Percentiles rank a stretch among this genome's conserved stretches.
Evolutionary conservation across 2,329 filamentous ascomycete genomes (phyloP).

Genomic region (Leptographium procerum): DNA sequence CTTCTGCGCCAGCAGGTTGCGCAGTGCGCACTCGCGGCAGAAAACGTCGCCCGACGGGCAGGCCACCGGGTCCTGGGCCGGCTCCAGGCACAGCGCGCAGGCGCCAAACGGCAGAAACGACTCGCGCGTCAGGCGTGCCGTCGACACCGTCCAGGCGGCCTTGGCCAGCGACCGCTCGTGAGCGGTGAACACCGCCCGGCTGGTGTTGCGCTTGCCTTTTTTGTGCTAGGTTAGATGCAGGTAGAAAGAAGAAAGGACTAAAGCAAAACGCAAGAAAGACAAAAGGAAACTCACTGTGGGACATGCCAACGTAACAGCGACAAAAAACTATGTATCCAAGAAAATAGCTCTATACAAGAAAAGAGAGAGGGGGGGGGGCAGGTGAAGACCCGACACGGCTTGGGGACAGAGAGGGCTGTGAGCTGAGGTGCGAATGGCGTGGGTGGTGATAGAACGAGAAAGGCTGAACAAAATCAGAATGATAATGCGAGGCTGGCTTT

Average conservation of each 20-base stretch:
- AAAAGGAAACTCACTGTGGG: neutral
- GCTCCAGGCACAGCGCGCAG: constrained; percentile 76
- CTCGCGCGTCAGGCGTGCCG: constrained; percentile 77
- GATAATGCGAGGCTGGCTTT: neutral
- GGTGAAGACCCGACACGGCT: too few relatives aligned
- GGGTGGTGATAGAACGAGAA: too few relatives aligned
- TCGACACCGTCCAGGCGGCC: constrained; percentile 67
- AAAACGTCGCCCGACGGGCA: constrained; percentile 83
- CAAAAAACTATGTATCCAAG: too few relatives aligned
- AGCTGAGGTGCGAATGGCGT: too few relatives aligned
- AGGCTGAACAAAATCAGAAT: neutral
- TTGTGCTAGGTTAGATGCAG: too few relatives aligned
- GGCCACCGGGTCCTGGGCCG: constrained; percentile 70
- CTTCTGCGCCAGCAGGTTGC: constrained; percentile 80
- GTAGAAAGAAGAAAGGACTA: too few relatives aligned
- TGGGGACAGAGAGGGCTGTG: too few relatives aligned
- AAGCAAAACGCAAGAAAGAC: neutral
- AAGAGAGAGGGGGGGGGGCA: too few relatives aligned
- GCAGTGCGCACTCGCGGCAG: constrained; percentile 86
- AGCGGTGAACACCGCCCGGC: constrained; percentile 84
- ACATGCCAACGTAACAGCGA: neutral
- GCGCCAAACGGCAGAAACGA: constrained; percentile 86
- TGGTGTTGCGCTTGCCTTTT: constrained; percentile 85
- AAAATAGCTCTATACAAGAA: too few relatives aligned
- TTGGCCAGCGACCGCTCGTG: constrained; percentile 79